Conservation (phyloP, 352 stramenopile genomes). For the Phytophthora syringae region DNA sequence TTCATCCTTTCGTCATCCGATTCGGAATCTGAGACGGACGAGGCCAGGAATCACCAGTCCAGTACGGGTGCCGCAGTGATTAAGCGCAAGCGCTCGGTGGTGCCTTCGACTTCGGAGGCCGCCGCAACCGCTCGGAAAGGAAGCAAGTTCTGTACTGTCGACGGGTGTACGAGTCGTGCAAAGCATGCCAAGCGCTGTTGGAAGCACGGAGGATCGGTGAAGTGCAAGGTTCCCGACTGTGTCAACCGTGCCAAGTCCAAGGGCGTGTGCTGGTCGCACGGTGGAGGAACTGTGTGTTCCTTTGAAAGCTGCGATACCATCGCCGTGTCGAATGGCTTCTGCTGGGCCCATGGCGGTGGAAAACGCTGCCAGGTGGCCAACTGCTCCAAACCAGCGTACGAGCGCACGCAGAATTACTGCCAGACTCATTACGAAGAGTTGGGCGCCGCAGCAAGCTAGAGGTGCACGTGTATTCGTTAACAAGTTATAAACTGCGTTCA, state of each 20-base stretch:
- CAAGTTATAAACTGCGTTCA: constrained; percentile 21
- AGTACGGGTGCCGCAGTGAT: constrained; percentile 3
- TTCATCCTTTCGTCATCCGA: constrained; percentile 46
- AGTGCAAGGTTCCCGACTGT: constrained; percentile 64
- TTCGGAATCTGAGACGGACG: constrained; percentile 31
- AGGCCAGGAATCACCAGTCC: neutral
- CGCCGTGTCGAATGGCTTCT: constrained; percentile 54
- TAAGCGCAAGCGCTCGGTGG: constrained; percentile 21
- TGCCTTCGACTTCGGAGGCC: constrained; percentile 3
- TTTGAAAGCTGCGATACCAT: constrained; percentile 56
- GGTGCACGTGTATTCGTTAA: constrained; percentile 6
- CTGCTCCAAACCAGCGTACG: constrained; percentile 49
- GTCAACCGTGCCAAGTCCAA: constrained; percentile 69
- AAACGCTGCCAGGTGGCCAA: constrained; percentile 42
- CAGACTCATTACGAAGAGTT: constrained; percentile 34
- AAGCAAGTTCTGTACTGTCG: constrained; percentile 58
- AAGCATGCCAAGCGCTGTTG: constrained; percentile 65
- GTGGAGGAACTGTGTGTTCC: constrained; percentile 53
- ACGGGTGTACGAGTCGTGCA: constrained; percentile 48
- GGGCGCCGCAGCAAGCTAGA: constrained; percentile 4
- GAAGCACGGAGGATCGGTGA: constrained; percentile 60
- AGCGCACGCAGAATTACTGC: constrained; percentile 47
- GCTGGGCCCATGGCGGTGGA: constrained; percentile 42
- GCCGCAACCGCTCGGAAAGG: constrained; percentile 32
- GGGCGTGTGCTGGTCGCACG: constrained; percentile 65